Evolutionary conservation across 768 basidiomycete genomes (phyloP).

Genomic region (Porpolomopsis calyptriformis): DNA sequence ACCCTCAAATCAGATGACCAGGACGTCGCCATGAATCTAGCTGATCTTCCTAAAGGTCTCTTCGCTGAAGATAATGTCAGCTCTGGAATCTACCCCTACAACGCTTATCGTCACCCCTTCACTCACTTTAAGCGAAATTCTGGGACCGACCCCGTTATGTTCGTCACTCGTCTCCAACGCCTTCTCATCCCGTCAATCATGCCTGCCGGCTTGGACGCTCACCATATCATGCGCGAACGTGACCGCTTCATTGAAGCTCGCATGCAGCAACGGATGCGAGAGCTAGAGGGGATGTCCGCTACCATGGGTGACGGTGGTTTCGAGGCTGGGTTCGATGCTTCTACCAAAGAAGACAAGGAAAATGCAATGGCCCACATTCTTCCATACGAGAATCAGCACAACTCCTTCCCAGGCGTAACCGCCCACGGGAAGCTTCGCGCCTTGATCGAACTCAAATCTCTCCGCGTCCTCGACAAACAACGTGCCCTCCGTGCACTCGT

Average conservation of each 20-base stretch:
- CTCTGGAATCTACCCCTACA: conserved; percentile 86
- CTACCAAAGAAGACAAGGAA: conserved; percentile 37
- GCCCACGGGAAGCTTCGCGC: conserved; percentile 80
- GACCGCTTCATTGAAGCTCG: conserved; percentile 86
- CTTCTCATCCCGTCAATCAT: conserved; percentile 82
- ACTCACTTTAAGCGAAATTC: conserved; percentile 60
- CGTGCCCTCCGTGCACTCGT: conserved; percentile 76
- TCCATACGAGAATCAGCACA: conserved; percentile 22
- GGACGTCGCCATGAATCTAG: conserved; percentile 35
- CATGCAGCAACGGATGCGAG: conserved; percentile 77
- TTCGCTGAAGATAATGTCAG: conserved; percentile 70
- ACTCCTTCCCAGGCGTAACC: conserved; percentile 45
- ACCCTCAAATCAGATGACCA: conserved; percentile 49
- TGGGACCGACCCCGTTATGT: conserved; percentile 49
- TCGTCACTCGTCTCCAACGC: conserved; percentile 65
- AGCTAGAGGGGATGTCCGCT: conserved; percentile 70
- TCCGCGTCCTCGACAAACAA: conserved; percentile 86
- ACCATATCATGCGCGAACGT: conserved; percentile 83
- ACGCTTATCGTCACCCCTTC: conserved; percentile 80
- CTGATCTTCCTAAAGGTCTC: conserved; percentile 60
- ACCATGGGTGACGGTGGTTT: conserved; percentile 72
- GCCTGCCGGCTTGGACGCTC: conserved; percentile 87
- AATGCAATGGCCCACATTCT: conserved; percentile 23
- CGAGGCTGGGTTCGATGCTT: conserved; percentile 33
- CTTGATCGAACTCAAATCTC: conserved; percentile 84